Conservation (phyloP, 31 red algal species). For the Asparagopsis taxiformis region DNA sequence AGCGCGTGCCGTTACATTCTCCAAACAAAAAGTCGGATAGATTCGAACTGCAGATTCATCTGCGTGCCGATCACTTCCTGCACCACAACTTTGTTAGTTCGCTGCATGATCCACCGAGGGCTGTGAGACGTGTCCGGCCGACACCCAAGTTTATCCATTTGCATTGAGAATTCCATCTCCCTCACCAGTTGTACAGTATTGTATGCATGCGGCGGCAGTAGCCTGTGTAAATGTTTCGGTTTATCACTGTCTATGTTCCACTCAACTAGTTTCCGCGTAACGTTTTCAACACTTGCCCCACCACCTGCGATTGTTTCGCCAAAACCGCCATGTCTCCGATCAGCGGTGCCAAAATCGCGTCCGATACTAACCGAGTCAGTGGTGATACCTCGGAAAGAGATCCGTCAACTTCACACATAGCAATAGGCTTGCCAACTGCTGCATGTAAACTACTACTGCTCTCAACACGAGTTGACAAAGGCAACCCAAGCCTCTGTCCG, state of each 20-base stretch:
- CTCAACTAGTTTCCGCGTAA: no score
- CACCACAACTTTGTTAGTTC: constrained; percentile 61
- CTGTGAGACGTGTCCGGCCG: constrained; percentile 24
- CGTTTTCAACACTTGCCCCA: no score
- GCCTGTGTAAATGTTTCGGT: constrained; percentile 1
- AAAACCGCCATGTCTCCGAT: not conserved
- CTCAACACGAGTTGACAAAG: constrained; percentile 2
- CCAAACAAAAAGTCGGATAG: not conserved
- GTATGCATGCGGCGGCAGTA: not conserved
- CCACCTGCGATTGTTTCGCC: no score
- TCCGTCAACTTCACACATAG: constrained; percentile 60
- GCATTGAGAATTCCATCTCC: constrained; percentile 20
- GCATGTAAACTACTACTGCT: not conserved
- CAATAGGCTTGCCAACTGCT: constrained; percentile 25
- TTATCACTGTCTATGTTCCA: not conserved
- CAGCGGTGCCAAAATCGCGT: constrained; percentile 36
- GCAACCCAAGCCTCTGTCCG: constrained; percentile 30
- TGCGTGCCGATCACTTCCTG: constrained; percentile 65
- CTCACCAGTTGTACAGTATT: not conserved
- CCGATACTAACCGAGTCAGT: constrained; percentile 43
- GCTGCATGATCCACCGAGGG: constrained; percentile 38
- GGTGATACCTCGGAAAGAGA: constrained; percentile 26
- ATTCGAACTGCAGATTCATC: constrained; percentile 25
- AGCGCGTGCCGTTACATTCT: not conserved
- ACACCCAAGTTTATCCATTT: constrained; percentile 45